Percentiles rank a stretch among this genome's conserved stretches.
These are phyloP conservation scores for Ophiobolus disseminans DNA, from an alignment of 2,329 filamentous ascomycete species.

Conservation along the genomic window DNA sequence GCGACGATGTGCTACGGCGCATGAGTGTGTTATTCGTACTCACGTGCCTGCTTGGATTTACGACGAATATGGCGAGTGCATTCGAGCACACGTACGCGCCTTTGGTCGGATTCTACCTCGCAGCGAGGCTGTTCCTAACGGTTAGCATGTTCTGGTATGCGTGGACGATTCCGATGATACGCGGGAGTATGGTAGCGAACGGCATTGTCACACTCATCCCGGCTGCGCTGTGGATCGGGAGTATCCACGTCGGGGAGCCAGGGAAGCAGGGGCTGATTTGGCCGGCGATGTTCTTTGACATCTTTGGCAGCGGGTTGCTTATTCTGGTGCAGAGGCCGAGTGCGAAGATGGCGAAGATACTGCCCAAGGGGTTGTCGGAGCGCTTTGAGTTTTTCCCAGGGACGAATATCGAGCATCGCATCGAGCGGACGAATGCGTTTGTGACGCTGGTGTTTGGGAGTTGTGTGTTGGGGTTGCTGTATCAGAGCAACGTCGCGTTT, in stretches of 20 bases:
- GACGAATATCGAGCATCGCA: slow-evolving; percentile 70
- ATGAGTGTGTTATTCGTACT: slow-evolving; percentile 67
- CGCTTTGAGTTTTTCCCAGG: slow-evolving; percentile 67
- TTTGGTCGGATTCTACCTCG: slow-evolving; percentile 67
- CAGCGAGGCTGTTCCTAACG: slow-evolving; percentile 61
- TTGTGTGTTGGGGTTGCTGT: slow-evolving; percentile 67
- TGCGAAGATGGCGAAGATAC: slow-evolving; percentile 16
- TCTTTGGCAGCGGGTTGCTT: slow-evolving; percentile 56
- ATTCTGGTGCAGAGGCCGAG: slow-evolving; percentile 47
- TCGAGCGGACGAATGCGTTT: slow-evolving; percentile 70
- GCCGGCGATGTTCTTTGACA: slow-evolving; percentile 62
- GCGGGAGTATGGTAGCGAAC: slow-evolving; percentile 61
- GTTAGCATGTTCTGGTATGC: slow-evolving; percentile 58
- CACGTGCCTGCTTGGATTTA: slow-evolving; percentile 67
- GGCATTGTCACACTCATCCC: slow-evolving; percentile 56
- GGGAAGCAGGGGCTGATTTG: slow-evolving; percentile 64
- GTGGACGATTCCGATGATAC: slow-evolving; percentile 64
- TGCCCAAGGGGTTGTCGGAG: slow-evolving; percentile 31
- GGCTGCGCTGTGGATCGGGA: slow-evolving; percentile 65
- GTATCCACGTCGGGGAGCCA: slow-evolving; percentile 64
- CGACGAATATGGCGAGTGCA: slow-evolving; percentile 67
- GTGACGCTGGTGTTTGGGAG: slow-evolving; percentile 71
- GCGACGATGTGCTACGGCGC: slow-evolving; percentile 65
- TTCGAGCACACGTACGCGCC: slow-evolving; percentile 63
- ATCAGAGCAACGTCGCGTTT: slow-evolving; percentile 61